A percentile compares a stretch with the other conserved stretches of the same genome.
phyloP scores from a whole-genome alignment of 169 alveolate species.

The Eimeria tenella region DNA sequence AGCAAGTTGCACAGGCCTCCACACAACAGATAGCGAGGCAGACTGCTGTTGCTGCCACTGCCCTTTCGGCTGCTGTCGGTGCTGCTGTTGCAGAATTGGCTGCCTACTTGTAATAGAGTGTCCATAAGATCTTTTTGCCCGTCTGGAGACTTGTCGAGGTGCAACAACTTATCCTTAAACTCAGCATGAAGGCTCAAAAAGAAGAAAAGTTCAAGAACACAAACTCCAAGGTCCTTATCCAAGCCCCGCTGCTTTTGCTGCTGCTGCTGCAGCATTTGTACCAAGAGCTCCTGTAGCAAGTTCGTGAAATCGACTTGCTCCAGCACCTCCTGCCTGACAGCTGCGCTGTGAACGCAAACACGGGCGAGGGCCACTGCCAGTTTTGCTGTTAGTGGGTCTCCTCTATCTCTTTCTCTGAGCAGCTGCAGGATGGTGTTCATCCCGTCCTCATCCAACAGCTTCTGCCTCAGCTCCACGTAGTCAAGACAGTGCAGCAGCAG shows the following conservation, averaged over 20 bases:
- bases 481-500: constrained; percentile 54
- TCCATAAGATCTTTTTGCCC: background rate
- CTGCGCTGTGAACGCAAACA: constrained; percentile 42
- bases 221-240: background rate
- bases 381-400: background rate
- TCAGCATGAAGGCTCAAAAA: constrained; percentile 59
- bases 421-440: background rate
- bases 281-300: constrained; percentile 49
- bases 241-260: constrained; percentile 27
- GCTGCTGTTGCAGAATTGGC: constrained; percentile 53
- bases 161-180: constrained; percentile 21
- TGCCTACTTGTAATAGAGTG: constrained; percentile 28
- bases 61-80: constrained; percentile 47
- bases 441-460: constrained; percentile 43
- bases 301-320: constrained; percentile 32
- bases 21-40: constrained; percentile 45
- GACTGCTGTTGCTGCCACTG: constrained; percentile 52
- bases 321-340: constrained; percentile 19
- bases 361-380: constrained; percentile 73
- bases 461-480: constrained; percentile 59
- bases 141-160: background rate
- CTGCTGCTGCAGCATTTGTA: background rate
- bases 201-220: constrained; percentile 45
- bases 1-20: constrained; percentile 73
- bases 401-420: background rate